Base-by-base conservation (phyloP, 768 basidiomycete species). In the Leccinum disarticulatum region DNA sequence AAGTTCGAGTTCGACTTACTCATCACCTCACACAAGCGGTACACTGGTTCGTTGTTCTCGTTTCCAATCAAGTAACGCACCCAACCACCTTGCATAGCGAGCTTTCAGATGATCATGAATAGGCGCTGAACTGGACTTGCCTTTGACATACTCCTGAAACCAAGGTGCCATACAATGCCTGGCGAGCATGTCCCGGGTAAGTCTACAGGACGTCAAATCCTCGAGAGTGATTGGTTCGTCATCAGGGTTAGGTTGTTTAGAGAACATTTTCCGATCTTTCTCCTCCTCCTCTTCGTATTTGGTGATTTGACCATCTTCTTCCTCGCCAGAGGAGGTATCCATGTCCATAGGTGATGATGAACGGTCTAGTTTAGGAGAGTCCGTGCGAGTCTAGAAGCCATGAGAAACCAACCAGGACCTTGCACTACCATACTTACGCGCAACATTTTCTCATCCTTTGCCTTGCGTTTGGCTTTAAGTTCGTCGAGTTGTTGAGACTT, bases 381-480 rank as follows among this genome's bases (percentile, higher is more conserved):
- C 75, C 52, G 70, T 74, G 66, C 76, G 73, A 71, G 77, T 79
- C 83, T 87, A 62, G 41, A 49, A 22, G 27, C 55, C 25, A 55
- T 64, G 65, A 61, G 58, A 51, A 52, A 64, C 52, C 51, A 49
- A 56, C 52, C 47, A 52, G 47, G 9, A 22, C 25, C 14, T 15
- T 22, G 52, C 17, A 53, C 28, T 17, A 9, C 17, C 36, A 54
- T 43, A 72, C 85, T 63, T 73, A 94, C 95, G 61, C 87, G 83
- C 71, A 87, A 83, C 71, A 87, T 90, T 74, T 89, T 88, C 73
- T 95, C 92, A 64, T 88, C 92, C 75, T 94, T 95, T 9, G 92
- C 93, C 66, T 88, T 91, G 36, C 95, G 83, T 67, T 81, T 88
- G 6, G 89, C 91, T 75, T 90, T 95, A 28, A 97, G 80, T 70